A percentile compares a stretch with the other conserved stretches of the same genome.
These are phyloP conservation scores for Glomus cerebriforme DNA, from an alignment of 192 early-diverging fungal genomes.

Conservation along the genomic window DNA sequence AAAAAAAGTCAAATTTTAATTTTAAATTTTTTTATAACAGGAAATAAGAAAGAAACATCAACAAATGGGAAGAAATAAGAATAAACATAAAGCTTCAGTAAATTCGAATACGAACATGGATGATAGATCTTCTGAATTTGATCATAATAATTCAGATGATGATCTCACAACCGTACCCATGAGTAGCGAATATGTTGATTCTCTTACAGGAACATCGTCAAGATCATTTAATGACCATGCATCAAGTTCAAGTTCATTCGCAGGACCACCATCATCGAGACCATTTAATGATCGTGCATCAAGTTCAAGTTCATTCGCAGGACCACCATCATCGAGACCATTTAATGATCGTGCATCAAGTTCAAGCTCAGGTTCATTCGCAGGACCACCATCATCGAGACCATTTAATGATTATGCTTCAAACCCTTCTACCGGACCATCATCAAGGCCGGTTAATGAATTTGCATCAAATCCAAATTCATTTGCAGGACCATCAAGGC, in stretches of 20 bases:
- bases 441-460: too few relatives aligned
- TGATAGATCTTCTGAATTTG: background rate
- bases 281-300: too few relatives aligned
- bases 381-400: background rate
- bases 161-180: too few relatives aligned
- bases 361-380: background rate
- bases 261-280: too few relatives aligned
- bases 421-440: too few relatives aligned
- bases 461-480: too few relatives aligned
- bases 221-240: too few relatives aligned
- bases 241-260: too few relatives aligned
- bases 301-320: background rate
- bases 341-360: background rate
- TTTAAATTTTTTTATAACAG: background rate
- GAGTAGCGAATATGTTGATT: too few relatives aligned
- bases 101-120: background rate
- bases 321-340: background rate
- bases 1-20: background rate
- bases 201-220: too few relatives aligned
- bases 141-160: background rate
- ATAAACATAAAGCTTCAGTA: background rate
- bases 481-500: too few relatives aligned
- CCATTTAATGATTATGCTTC: background rate
- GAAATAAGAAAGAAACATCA: background rate
- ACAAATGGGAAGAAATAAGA: background rate